Evolutionary conservation across 371 early-diverging fungal species (phyloP).

Genomic region (Mortierella sp.): DNA sequence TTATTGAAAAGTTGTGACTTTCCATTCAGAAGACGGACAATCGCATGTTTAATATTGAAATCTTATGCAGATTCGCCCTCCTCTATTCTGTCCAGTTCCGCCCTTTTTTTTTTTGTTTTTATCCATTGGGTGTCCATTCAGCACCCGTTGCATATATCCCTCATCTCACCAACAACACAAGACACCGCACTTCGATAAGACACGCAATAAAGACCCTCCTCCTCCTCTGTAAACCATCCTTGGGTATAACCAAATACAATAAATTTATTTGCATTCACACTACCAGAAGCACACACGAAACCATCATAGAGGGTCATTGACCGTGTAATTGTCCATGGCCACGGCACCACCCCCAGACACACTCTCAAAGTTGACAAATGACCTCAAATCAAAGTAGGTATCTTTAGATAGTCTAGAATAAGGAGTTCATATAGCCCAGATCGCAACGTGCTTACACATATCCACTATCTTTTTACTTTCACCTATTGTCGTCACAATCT

Average conservation of each 20-base stretch:
- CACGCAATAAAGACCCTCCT: background rate
- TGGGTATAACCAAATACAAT: conserved; percentile 6
- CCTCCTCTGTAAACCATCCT: background rate
- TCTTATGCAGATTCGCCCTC: background rate
- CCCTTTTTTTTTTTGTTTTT: background rate
- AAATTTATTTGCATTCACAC: background rate
- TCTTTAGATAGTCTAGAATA: background rate
- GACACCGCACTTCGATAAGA: background rate
- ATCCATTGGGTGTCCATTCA: background rate
- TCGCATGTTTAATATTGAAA: conserved; percentile 15
- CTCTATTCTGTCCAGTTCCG: too few species aligned
- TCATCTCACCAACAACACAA: conserved; percentile 4
- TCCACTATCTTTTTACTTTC: background rate
- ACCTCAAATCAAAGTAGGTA: conserved; percentile 54
- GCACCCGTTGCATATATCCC: conserved; percentile 1
- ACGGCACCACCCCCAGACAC: conserved; percentile 49
- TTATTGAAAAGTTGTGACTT: background rate
- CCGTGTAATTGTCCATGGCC: conserved; percentile 45
- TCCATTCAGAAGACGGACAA: background rate
- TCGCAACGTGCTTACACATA: background rate
- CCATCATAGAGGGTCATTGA: conserved; percentile 12
- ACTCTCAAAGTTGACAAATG: conserved; percentile 46
- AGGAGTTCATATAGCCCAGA: background rate
- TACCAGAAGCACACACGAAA: background rate
- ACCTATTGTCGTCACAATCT: background rate